These are phyloP conservation scores for Pichia rugopelliculosa DNA, from an alignment of 805 yeast species.

Conservation along the genomic window DNA sequence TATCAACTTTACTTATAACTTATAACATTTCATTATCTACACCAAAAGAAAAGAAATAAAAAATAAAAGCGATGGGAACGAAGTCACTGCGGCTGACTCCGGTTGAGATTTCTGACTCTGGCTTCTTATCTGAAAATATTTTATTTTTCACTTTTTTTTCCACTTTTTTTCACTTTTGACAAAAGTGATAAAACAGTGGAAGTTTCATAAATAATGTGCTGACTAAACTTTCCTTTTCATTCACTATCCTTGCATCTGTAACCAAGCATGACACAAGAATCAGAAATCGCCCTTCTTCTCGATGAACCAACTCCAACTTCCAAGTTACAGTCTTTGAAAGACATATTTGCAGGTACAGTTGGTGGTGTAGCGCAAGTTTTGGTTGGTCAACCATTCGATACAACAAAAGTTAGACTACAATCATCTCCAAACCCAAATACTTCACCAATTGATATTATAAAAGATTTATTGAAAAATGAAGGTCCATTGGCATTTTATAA, in stretches of 20 bases:
- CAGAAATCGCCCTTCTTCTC: slow-evolving; percentile 18
- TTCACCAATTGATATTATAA: slow-evolving; percentile 65
- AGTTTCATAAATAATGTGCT: too few species aligned
- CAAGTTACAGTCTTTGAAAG: slow-evolving; percentile 51
- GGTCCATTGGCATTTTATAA: slow-evolving; percentile 85
- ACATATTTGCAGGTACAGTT: slow-evolving; percentile 82
- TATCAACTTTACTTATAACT: background rate
- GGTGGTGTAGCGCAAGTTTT: slow-evolving; percentile 96
- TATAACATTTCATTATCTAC: background rate
- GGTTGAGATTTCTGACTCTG: background rate
- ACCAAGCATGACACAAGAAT: slow-evolving; percentile 24
- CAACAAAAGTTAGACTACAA: slow-evolving; percentile 88
- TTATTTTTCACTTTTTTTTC: background rate
- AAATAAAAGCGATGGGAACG: too few species aligned
- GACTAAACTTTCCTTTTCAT: too few species aligned
- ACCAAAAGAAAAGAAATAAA: background rate
- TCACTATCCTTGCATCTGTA: too few species aligned
- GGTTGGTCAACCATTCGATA: slow-evolving; percentile 94
- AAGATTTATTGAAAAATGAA: slow-evolving; percentile 64
- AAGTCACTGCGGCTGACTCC: background rate
- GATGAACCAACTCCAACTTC: slow-evolving; percentile 22
- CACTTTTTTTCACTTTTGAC: background rate
- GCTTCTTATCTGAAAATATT: background rate
- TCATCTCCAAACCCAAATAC: slow-evolving; percentile 68
- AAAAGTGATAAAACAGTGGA: too few species aligned